Evolutionary conservation across 805 yeast genomes (phyloP).

Genomic region (Candida yuanshanica): DNA sequence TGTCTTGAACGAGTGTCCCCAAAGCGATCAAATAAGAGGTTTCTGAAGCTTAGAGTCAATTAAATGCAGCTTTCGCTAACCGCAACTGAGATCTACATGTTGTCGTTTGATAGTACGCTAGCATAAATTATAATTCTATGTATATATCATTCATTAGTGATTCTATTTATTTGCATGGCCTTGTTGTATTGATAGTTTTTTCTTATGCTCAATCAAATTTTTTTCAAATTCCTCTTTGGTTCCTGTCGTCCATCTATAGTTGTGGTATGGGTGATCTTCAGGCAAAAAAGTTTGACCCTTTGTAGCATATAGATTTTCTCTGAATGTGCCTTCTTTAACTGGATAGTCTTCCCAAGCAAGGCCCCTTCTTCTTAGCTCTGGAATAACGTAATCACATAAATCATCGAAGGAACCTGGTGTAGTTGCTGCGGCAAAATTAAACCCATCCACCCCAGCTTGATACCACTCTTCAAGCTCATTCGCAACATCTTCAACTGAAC

Average conservation of each 20-base stretch:
- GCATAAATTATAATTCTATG: slow-evolving; percentile 20
- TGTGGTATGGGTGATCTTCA: slow-evolving; percentile 12
- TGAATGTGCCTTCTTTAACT: slow-evolving; percentile 27
- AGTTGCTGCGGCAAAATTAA: slow-evolving; percentile 33
- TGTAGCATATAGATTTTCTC: slow-evolving; percentile 25
- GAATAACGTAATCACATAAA: slow-evolving; percentile 29
- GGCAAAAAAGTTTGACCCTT: slow-evolving; percentile 15
- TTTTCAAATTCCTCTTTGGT: slow-evolving; percentile 24
- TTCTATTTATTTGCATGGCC: slow-evolving; percentile 1
- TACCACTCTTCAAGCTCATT: slow-evolving; percentile 34
- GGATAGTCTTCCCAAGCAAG: slow-evolving; percentile 31
- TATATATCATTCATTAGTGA: not conserved
- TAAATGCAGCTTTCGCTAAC: slow-evolving; percentile 28
- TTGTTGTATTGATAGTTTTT: slow-evolving; percentile 3
- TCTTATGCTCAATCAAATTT: slow-evolving; percentile 4
- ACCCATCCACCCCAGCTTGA: slow-evolving; percentile 38
- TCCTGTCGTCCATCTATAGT: slow-evolving; percentile 21
- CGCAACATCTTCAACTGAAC: slow-evolving; percentile 33
- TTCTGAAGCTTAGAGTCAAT: not conserved
- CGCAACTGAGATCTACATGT: slow-evolving; percentile 27
- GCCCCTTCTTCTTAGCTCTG: slow-evolving; percentile 31
- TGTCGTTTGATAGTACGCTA: slow-evolving; percentile 30
- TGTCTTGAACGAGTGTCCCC: not conserved
- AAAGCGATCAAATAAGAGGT: not conserved
- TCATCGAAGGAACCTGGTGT: slow-evolving; percentile 35